These are phyloP conservation scores for Mycena rosella DNA, from an alignment of 768 basidiomycete species.

Conservation along the genomic window DNA sequence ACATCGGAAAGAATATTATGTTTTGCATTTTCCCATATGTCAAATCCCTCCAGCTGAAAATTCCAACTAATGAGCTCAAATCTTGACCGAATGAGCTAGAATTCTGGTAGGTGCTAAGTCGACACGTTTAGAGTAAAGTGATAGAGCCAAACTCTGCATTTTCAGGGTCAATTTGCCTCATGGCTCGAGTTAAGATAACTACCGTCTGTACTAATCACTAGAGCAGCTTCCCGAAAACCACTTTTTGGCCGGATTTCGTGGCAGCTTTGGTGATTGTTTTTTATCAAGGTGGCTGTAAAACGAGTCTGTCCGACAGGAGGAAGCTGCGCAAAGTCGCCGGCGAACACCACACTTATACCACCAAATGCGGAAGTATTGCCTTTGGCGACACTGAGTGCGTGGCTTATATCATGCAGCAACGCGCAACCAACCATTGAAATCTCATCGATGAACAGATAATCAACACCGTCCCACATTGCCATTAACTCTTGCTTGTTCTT, in stretches of 20 bases:
- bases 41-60: too few relatives aligned
- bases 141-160: not conserved
- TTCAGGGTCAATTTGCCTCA: not conserved
- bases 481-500: slow-evolving; percentile 34
- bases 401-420: slow-evolving; percentile 48
- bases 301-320: slow-evolving; percentile 42
- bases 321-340: slow-evolving; percentile 58
- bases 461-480: slow-evolving; percentile 54
- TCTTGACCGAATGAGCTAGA: too few relatives aligned
- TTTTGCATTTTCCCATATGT: too few relatives aligned
- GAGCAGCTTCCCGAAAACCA: slow-evolving; percentile 3
- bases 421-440: slow-evolving; percentile 55
- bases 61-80: too few relatives aligned
- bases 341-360: slow-evolving; percentile 56
- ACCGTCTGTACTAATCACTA: not conserved
- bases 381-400: too few relatives aligned
- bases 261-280: not conserved
- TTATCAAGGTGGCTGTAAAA: slow-evolving; percentile 33
- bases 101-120: too few relatives aligned
- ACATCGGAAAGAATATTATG: too few relatives aligned
- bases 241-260: slow-evolving; percentile 22
- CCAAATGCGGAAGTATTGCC: slow-evolving; percentile 48
- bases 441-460: slow-evolving; percentile 55
- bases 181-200: not conserved
- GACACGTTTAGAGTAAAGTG: too few relatives aligned